phyloP scores from a whole-genome alignment of 2,329 filamentous ascomycete species.

The Fusarium sp. region DNA sequence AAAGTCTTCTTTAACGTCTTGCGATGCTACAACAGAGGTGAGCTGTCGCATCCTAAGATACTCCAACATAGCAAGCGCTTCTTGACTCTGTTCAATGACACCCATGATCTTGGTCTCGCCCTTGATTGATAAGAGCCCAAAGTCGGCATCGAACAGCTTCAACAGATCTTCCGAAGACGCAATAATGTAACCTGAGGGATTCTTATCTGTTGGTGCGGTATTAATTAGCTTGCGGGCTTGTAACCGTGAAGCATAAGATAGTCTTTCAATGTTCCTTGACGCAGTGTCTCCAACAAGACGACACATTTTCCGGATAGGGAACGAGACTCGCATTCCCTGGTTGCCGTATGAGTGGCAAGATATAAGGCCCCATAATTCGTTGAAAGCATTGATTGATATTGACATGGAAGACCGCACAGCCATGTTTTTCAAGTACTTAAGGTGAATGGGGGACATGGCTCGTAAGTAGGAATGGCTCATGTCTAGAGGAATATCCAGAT shows the following conservation, averaged over 20 bases:
- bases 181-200: slow-evolving; percentile 89
- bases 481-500: slow-evolving; percentile 80
- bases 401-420: slow-evolving; percentile 94
- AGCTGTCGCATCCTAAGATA: slow-evolving; percentile 82
- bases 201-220: slow-evolving; percentile 81
- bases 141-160: slow-evolving; percentile 87
- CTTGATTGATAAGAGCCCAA: slow-evolving; percentile 82
- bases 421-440: slow-evolving; percentile 91
- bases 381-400: slow-evolving; percentile 88
- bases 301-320: slow-evolving; percentile 93
- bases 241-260: slow-evolving; percentile 85
- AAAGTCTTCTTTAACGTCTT: slow-evolving; percentile 80
- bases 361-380: slow-evolving; percentile 88
- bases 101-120: slow-evolving; percentile 92
- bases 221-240: slow-evolving; percentile 91
- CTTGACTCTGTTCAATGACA: slow-evolving; percentile 78
- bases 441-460: slow-evolving; percentile 89
- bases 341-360: slow-evolving; percentile 84
- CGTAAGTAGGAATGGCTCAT: slow-evolving; percentile 86
- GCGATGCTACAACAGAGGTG: slow-evolving; percentile 80
- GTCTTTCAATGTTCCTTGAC: slow-evolving; percentile 85
- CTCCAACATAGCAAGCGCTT: slow-evolving; percentile 84
- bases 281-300: slow-evolving; percentile 86
- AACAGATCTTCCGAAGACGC: slow-evolving; percentile 88
- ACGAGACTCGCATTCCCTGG: slow-evolving; percentile 88